Percentiles rank a stretch among this genome's conserved stretches.
Evolutionary conservation across 768 basidiomycete species (phyloP).

Genomic region (Pleurotus tuoliensis): DNA sequence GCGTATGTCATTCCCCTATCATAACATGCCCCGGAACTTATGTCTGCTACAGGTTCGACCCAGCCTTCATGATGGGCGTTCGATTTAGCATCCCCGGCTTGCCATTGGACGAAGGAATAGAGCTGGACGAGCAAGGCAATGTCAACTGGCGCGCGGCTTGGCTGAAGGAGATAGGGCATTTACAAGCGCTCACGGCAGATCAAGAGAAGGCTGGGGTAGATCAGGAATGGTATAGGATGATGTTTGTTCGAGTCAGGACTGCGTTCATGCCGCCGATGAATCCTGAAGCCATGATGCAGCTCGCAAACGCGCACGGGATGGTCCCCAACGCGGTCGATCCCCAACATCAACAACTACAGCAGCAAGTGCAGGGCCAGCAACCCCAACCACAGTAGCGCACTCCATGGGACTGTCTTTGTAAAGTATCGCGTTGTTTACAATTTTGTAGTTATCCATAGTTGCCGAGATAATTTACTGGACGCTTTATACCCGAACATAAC

Average conservation of each 20-base stretch:
- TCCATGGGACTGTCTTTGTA: neutral
- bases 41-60: conserved; percentile 54
- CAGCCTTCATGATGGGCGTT: conserved; percentile 59
- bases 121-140: conserved; percentile 75
- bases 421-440: neutral
- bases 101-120: conserved; percentile 65
- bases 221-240: conserved; percentile 83
- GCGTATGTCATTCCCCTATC: conserved; percentile 38
- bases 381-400: conserved; percentile 14
- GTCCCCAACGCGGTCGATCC: conserved; percentile 36
- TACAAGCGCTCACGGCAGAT: conserved; percentile 73
- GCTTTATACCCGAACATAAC: conserved; percentile 4
- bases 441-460: no score
- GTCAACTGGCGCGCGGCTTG: conserved; percentile 78
- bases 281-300: conserved; percentile 41
- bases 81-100: conserved; percentile 53
- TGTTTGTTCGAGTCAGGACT: conserved; percentile 73
- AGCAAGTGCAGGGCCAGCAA: conserved; percentile 25
- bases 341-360: conserved; percentile 30
- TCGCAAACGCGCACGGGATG: conserved; percentile 34
- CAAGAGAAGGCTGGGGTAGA: conserved; percentile 81
- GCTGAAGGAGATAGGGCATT: conserved; percentile 73
- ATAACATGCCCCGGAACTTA: no score
- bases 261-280: conserved; percentile 64
- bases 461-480: neutral